Conservation (phyloP, 306 rosid species). For the Prunus davidiana region DNA sequence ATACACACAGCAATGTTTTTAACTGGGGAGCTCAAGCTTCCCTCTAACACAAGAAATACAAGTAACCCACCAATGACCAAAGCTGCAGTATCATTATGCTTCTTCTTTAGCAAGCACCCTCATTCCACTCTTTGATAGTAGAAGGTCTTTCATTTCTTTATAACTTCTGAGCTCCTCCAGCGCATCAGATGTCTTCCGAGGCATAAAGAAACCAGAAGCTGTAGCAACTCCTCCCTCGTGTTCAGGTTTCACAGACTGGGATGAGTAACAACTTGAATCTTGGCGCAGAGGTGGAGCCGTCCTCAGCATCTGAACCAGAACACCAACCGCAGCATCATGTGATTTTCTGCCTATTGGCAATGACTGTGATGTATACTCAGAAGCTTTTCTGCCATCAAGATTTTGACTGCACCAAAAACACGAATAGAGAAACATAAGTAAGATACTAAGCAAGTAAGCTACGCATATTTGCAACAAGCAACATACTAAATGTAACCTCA, state of each 20-base stretch:
- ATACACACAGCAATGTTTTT: not conserved
- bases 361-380: constrained; percentile 48
- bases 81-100: not conserved
- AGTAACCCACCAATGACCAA: not conserved
- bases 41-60: not conserved
- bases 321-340: constrained; percentile 84
- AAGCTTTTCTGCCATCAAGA: constrained; percentile 33
- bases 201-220: constrained; percentile 41
- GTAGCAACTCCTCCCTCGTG: constrained; percentile 56
- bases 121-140: constrained; percentile 40
- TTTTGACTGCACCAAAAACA: constrained; percentile 42
- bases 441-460: constrained; percentile 21
- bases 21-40: not conserved
- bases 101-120: constrained; percentile 25
- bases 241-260: constrained; percentile 53
- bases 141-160: constrained; percentile 69
- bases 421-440: constrained; percentile 2
- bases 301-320: constrained; percentile 67
- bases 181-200: constrained; percentile 77
- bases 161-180: constrained; percentile 79
- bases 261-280: constrained; percentile 54
- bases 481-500: not conserved
- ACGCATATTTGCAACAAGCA: not conserved
- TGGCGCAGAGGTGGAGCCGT: constrained; percentile 87
- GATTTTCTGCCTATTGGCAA: constrained; percentile 62